Percentiles rank a stretch among this genome's conserved stretches.
phyloP scores from a whole-genome alignment of 495 filamentous ascomycete genomes.

The Annulohypoxylon moriforme region DNA sequence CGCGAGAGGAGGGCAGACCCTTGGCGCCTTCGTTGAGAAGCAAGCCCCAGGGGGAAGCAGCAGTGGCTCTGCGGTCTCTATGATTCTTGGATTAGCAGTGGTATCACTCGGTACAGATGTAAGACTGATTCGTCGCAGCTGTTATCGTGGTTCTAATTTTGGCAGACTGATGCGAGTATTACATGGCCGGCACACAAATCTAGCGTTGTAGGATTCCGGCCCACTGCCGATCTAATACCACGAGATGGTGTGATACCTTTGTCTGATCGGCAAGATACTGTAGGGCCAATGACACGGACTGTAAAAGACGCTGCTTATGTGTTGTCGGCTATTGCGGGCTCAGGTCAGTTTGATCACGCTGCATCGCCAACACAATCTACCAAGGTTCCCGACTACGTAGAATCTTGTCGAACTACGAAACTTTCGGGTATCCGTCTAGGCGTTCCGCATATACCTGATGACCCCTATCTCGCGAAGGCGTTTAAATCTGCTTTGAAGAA shows the following conservation, averaged over 20 bases:
- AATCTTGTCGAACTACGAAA: conserved; percentile 45
- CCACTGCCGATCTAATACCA: conserved; percentile 50
- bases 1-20: conserved; percentile 55
- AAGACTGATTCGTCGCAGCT: conserved; percentile 37
- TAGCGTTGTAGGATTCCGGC: neutral
- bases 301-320: conserved; percentile 55
- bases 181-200: neutral
- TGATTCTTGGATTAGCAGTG: conserved; percentile 50
- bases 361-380: conserved; percentile 52
- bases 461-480: neutral
- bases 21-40: conserved; percentile 56
- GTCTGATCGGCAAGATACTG: conserved; percentile 51
- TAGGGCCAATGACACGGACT: conserved; percentile 52
- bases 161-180: neutral
- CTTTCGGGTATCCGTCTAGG: conserved; percentile 56
- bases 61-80: conserved; percentile 49
- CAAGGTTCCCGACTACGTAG: conserved; percentile 57
- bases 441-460: conserved; percentile 52
- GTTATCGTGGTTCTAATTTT: neutral
- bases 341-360: conserved; percentile 58
- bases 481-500: neutral
- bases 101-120: conserved; percentile 50
- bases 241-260: conserved; percentile 52
- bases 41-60: conserved; percentile 55
- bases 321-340: conserved; percentile 51